Evolutionary conservation across 2,329 filamentous ascomycete species (phyloP), one percentile per base, ranked within the genome.

Genomic region (Aspergillus pseudotamarii): DNA sequence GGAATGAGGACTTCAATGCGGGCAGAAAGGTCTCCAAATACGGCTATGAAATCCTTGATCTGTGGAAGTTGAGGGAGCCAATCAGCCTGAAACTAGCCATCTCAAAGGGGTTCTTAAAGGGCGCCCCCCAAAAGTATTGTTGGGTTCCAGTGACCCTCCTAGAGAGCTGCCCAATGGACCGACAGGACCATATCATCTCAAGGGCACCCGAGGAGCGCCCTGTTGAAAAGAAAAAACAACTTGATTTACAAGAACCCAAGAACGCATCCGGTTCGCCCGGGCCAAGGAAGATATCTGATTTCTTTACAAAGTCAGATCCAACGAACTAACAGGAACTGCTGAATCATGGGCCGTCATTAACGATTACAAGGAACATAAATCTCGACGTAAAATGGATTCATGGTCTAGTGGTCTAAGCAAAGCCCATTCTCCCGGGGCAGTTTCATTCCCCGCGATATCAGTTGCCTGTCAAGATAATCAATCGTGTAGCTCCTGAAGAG

Each of bases 61-160:
- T 90, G 0, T 90, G 89, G 69, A 82, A 87, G 73, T 80, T 90
- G 30, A 88, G 89, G 68, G 84, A 89, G 71, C 84, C 26, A 30
- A 50, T 50, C 26, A 30, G 23, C 2, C 14, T 50, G 46, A 30
- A 50, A 26, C 6, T 10, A 2, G 46, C 46, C 26, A 30, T 32
- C 26, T 26, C 46, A 16, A n/a, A 19, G 46, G 46, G 46, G 2
- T 30, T 30, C 10, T 19, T 50, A 2, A 50, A 50, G 26, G 46
- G 46, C 9, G 23, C 46, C n/a, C 46, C 46, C 12, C 46, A 50
- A 16, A 50, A 50, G 26, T 50, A 50, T 11, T 30, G 26, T 30
- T 50, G 46, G 46, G 46, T 28, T 30, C 46, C 26, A 30, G 12
- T 30, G 3, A 6, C 14, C 9, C 46, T 50, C 16, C 46, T 50